Evolutionary conservation across 225 moss, liverwort and hornwort species (phyloP).

Genomic region (Neckera pumila): DNA sequence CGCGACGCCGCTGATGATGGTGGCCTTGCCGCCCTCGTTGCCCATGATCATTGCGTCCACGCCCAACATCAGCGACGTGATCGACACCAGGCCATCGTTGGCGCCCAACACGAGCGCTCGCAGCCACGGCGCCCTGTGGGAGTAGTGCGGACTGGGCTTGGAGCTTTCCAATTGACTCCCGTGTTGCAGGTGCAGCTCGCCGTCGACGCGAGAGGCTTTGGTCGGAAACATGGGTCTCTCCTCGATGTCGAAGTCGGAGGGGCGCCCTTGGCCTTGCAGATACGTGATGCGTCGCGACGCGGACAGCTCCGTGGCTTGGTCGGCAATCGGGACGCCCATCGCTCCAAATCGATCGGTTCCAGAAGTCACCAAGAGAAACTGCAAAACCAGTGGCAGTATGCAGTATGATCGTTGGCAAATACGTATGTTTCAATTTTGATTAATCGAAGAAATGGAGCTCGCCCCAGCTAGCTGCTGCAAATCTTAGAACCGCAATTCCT

Average conservation of each 20-base stretch:
- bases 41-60: constrained; percentile 36
- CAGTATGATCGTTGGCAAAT: too few species aligned
- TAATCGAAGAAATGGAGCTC: too few species aligned
- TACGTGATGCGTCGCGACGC: constrained; percentile 19
- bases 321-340: constrained; percentile 46
- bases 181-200: not conserved
- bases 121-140: constrained; percentile 57
- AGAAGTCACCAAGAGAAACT: too few species aligned
- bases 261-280: constrained; percentile 10
- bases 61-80: constrained; percentile 50
- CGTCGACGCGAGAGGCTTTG: not conserved
- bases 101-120: constrained; percentile 50
- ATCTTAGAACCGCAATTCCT: not conserved
- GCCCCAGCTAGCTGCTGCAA: too few species aligned
- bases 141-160: constrained; percentile 18
- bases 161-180: not conserved
- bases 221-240: constrained; percentile 15
- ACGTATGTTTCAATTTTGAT: not conserved
- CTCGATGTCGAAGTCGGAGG: constrained; percentile 27
- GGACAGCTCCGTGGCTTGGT: constrained; percentile 40
- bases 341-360: not conserved
- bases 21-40: not conserved
- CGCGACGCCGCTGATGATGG: constrained; percentile 33
- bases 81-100: constrained; percentile 59
- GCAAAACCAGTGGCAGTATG: too few species aligned